phyloP scores from a whole-genome alignment of 495 filamentous ascomycete genomes.

The Neurospora cerealis region DNA sequence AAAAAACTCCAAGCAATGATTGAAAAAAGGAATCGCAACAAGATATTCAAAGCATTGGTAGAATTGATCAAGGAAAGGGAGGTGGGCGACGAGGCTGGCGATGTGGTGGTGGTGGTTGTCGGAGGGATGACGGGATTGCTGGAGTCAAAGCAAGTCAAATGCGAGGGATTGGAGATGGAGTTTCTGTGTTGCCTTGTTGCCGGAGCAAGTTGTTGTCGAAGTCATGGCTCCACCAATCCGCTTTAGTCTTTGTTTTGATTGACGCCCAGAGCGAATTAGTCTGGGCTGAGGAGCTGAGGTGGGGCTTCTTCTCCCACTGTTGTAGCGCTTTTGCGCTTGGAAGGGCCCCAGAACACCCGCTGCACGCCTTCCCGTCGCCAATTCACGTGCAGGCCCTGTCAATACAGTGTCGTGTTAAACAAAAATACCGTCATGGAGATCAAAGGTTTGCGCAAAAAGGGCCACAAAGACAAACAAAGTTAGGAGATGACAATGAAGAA shows the following conservation, averaged over 20 bases:
- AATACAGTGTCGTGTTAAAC: not conserved
- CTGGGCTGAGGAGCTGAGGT: slow-evolving; percentile 4
- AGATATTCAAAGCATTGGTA: not conserved
- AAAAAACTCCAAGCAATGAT: not conserved
- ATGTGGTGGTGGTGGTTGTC: slow-evolving; percentile 2
- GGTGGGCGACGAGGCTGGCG: not conserved
- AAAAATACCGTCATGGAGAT: not conserved
- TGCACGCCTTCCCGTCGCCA: slow-evolving; percentile 11
- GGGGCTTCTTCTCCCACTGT: slow-evolving; percentile 1
- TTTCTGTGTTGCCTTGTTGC: slow-evolving; percentile 2
- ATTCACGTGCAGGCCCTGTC: slow-evolving; percentile 16
- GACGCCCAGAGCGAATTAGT: slow-evolving; percentile 19
- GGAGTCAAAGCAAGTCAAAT: not conserved
- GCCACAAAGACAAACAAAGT: not conserved
- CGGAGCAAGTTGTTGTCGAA: slow-evolving; percentile 10
- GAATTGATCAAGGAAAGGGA: not conserved
- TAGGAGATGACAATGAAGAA: not conserved
- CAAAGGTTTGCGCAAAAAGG: not conserved
- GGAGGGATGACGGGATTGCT: not conserved
- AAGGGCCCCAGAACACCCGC: not conserved
- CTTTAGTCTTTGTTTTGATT: slow-evolving; percentile 26
- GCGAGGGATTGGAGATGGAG: slow-evolving; percentile 3
- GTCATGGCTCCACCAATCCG: not conserved
- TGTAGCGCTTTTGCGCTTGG: not conserved
- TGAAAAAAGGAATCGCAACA: not conserved